Conservation (phyloP, 164 flowering plant species). For the Akebia trifoliata region DNA sequence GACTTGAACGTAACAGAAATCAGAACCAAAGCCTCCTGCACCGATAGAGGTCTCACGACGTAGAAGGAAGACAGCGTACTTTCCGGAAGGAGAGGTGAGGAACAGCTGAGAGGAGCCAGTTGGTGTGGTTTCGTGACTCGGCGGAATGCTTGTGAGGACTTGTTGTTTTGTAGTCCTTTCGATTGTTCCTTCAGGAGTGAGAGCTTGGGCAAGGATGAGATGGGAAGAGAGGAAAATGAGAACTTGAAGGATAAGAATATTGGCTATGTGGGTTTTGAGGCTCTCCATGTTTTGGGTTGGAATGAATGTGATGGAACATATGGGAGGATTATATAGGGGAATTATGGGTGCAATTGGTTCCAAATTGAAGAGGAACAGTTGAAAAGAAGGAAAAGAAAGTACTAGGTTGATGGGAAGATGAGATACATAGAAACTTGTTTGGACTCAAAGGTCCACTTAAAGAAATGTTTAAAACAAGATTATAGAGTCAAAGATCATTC, state of each 20-base stretch:
- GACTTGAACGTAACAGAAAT: constrained; percentile 41
- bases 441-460: no score
- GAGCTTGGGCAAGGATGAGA: constrained; percentile 14
- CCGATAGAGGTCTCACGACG: constrained; percentile 29
- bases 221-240: constrained; percentile 12
- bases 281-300: constrained; percentile 9
- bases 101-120: constrained; percentile 23
- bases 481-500: no score
- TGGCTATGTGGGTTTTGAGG: constrained; percentile 5
- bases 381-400: constrained; percentile 1
- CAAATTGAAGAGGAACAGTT: constrained; percentile 16
- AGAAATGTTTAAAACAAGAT: no score
- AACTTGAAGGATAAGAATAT: constrained; percentile 12
- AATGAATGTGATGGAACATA: neutral
- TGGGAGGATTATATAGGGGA: constrained; percentile 5
- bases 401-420: no score
- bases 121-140: constrained; percentile 16
- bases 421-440: no score
- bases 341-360: neutral
- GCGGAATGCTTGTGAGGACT: constrained; percentile 33
- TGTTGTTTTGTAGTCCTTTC: constrained; percentile 33
- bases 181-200: constrained; percentile 27
- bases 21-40: constrained; percentile 36
- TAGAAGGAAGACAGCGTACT: constrained; percentile 28
- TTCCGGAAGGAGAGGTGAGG: constrained; percentile 40